These are phyloP conservation scores for Musa beccarii DNA, from an alignment of 176 grass and related monocot genomes.

Conservation along the genomic window DNA sequence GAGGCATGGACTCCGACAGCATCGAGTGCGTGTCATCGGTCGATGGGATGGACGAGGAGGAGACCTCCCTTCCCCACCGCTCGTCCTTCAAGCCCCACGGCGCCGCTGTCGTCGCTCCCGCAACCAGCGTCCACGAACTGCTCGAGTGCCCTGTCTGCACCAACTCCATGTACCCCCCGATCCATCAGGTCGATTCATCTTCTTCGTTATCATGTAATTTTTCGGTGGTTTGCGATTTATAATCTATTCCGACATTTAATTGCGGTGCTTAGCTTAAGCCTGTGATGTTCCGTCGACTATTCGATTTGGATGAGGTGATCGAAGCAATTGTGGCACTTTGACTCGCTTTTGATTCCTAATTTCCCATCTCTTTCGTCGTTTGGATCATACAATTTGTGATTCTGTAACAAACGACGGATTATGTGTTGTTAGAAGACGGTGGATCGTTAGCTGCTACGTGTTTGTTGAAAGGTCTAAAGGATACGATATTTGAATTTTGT, in stretches of 20 bases:
- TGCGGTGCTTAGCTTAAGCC: neutral
- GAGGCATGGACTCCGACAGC: neutral
- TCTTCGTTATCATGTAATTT: neutral
- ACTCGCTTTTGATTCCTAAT: too few relatives aligned
- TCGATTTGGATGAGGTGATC: neutral
- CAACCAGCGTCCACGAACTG: conserved; percentile 19
- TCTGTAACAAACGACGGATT: too few relatives aligned
- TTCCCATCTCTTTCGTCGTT: too few relatives aligned
- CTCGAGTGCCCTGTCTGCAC: conserved; percentile 24
- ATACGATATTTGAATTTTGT: neutral
- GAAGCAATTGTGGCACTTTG: neutral
- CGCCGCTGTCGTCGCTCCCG: conserved; percentile 4
- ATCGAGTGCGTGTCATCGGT: conserved; percentile 12
- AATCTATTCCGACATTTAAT: neutral
- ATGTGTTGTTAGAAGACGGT: too few relatives aligned
- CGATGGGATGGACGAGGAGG: conserved; percentile 7
- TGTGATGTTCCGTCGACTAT: neutral
- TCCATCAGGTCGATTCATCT: conserved; percentile 12
- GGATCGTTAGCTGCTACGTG: neutral
- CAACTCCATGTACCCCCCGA: conserved; percentile 22
- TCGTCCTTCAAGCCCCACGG: conserved; percentile 4
- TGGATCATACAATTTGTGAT: too few relatives aligned
- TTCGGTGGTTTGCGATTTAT: neutral
- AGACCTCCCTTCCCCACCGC: neutral
- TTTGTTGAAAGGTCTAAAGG: neutral